phyloP scores from a whole-genome alignment of 495 filamentous ascomycete species.

The Penicillium parvum region DNA sequence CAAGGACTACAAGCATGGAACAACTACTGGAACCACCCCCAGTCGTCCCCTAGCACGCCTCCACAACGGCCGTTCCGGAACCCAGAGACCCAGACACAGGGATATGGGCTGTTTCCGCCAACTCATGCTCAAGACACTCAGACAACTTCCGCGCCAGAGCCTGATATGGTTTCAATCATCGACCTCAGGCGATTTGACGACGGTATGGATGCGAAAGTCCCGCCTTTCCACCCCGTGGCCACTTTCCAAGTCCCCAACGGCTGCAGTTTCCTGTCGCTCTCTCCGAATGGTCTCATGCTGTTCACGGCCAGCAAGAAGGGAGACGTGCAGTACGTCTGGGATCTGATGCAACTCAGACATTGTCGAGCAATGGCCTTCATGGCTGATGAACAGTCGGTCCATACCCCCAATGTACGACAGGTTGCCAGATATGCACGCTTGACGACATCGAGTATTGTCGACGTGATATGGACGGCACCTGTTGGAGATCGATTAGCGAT shows the following conservation, averaged over 20 bases:
- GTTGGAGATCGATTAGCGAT: constrained; percentile 77
- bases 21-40: constrained; percentile 76
- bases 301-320: constrained; percentile 90
- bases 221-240: constrained; percentile 57
- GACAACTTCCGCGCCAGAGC: constrained; percentile 51
- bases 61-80: constrained; percentile 25
- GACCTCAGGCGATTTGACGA: constrained; percentile 67
- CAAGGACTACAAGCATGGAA: constrained; percentile 84
- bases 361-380: constrained; percentile 41
- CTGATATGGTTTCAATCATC: constrained; percentile 77
- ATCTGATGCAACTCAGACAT: constrained; percentile 64
- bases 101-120: constrained; percentile 59
- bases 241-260: constrained; percentile 79
- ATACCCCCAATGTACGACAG: constrained; percentile 62
- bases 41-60: constrained; percentile 24
- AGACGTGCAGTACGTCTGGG: constrained; percentile 89
- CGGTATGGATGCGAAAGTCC: constrained; percentile 32
- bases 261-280: constrained; percentile 87
- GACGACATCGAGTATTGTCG: constrained; percentile 84
- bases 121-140: constrained; percentile 61
- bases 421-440: constrained; percentile 82
- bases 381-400: constrained; percentile 29
- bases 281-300: constrained; percentile 75
- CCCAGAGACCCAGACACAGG: constrained; percentile 26
- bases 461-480: constrained; percentile 82